Conservation (phyloP, 2,329 filamentous ascomycete genomes). For the Nemania sp. region DNA sequence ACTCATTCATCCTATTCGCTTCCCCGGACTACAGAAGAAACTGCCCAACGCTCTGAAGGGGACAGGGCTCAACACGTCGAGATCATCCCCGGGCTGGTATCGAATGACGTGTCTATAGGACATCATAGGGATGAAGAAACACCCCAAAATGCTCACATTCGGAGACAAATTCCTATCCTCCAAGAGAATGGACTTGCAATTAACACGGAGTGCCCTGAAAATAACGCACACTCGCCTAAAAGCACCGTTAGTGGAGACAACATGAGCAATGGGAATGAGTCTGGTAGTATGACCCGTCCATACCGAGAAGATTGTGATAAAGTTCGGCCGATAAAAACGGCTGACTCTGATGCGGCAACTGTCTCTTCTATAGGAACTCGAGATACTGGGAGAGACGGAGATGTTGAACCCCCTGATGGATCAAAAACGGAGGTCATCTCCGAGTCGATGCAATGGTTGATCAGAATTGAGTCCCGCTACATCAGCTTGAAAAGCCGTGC, state of each 20-base stretch:
- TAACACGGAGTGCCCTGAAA: not conserved
- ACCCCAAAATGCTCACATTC: not conserved
- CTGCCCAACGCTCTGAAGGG: not conserved
- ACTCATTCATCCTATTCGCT: conserved; percentile 1
- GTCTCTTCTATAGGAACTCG: not conserved
- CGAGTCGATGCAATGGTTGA: not conserved
- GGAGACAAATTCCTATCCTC: not conserved
- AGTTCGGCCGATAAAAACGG: not conserved
- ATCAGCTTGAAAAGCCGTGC: not conserved
- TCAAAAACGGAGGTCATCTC: not conserved
- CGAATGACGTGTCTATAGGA: not conserved
- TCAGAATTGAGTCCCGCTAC: not conserved
- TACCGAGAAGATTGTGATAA: not conserved
- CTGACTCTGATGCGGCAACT: not conserved
- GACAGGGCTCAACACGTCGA: not conserved
- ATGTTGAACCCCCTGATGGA: not conserved
- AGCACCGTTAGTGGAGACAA: not conserved
- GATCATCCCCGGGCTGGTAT: not conserved
- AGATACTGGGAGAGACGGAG: not conserved
- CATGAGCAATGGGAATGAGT: not conserved
- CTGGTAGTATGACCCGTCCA: not conserved
- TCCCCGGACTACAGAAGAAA: not conserved
- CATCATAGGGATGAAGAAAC: not conserved
- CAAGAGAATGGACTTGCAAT: not conserved
- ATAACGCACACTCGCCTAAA: not conserved